Percentiles rank a stretch among this genome's conserved stretches.
Conservation (phyloP, 495 filamentous ascomycete genomes). For the Monascus purpureus region DNA sequence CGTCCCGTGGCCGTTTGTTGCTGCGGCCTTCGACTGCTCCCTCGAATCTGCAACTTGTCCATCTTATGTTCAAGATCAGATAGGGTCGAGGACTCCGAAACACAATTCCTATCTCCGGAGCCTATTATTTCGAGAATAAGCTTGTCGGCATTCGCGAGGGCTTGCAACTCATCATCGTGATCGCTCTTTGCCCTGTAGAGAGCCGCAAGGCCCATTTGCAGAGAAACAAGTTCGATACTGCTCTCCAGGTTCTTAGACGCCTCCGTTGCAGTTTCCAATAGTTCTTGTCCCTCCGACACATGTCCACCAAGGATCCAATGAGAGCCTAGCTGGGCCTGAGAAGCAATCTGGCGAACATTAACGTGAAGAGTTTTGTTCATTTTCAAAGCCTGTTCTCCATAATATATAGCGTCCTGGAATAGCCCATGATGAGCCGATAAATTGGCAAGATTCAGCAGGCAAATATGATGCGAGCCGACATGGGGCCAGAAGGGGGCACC, state of each 20-base stretch:
- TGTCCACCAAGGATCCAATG: slow-evolving; percentile 51
- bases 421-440: slow-evolving; percentile 73
- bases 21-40: slow-evolving; percentile 14
- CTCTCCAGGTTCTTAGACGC: slow-evolving; percentile 23
- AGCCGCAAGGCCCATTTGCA: slow-evolving; percentile 32
- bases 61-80: slow-evolving; percentile 24
- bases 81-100: slow-evolving; percentile 6
- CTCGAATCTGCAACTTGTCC: slow-evolving; percentile 22
- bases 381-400: slow-evolving; percentile 69
- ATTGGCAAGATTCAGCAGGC: slow-evolving; percentile 54
- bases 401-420: slow-evolving; percentile 81
- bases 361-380: slow-evolving; percentile 57
- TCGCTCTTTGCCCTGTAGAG: slow-evolving; percentile 23
- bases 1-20: slow-evolving; percentile 13
- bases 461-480: slow-evolving; percentile 54
- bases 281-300: slow-evolving; percentile 43
- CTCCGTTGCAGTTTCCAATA: slow-evolving; percentile 37
- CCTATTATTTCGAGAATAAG: slow-evolving; percentile 14
- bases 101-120: slow-evolving; percentile 5
- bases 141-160: slow-evolving; percentile 30
- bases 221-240: slow-evolving; percentile 31
- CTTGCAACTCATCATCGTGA: slow-evolving; percentile 36
- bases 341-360: slow-evolving; percentile 36
- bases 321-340: slow-evolving; percentile 46
- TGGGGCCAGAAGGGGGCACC: slow-evolving; percentile 73